Percentiles rank a stretch among this genome's conserved stretches.
Conservation (phyloP, 768 basidiomycete genomes). For the Suillus discolor region DNA sequence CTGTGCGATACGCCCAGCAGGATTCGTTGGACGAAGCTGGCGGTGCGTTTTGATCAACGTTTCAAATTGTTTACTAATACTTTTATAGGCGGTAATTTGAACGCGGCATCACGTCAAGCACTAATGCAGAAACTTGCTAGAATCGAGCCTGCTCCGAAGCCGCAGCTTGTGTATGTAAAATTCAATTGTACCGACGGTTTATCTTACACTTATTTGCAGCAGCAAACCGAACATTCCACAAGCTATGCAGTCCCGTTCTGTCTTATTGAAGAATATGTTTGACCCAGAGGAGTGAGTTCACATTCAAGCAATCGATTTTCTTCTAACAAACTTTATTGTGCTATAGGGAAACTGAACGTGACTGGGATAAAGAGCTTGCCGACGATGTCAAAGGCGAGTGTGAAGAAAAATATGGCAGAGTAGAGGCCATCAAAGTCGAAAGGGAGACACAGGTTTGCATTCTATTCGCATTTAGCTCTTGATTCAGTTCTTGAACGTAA, state of each 20-base stretch:
- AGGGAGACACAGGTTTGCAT: slow-evolving; percentile 84
- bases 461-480: slow-evolving; percentile 1
- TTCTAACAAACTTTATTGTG: slow-evolving; percentile 11
- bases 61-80: slow-evolving; percentile 14
- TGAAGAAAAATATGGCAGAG: slow-evolving; percentile 86
- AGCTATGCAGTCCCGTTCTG: slow-evolving; percentile 85
- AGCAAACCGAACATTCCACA: slow-evolving; percentile 80
- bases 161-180: slow-evolving; percentile 60
- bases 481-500: slow-evolving; percentile 14
- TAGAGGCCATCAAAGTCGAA: slow-evolving; percentile 88
- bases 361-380: slow-evolving; percentile 96
- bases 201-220: slow-evolving; percentile 38
- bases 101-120: slow-evolving; percentile 96
- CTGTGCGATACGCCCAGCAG: slow-evolving; percentile 70
- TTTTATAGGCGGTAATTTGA: slow-evolving; percentile 87
- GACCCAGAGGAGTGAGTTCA: slow-evolving; percentile 86
- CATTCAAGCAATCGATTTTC: slow-evolving; percentile 7
- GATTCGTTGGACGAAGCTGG: slow-evolving; percentile 89
- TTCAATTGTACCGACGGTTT: slow-evolving; percentile 17
- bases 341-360: slow-evolving; percentile 86
- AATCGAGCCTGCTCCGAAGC: slow-evolving; percentile 67
- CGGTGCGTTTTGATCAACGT: slow-evolving; percentile 48
- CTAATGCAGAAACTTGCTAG: slow-evolving; percentile 99
- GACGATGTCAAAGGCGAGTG: slow-evolving; percentile 97
- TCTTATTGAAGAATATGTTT: slow-evolving; percentile 95